Base-by-base conservation (phyloP, 306 rosid genomes). In the Trifolium subterraneum region DNA sequence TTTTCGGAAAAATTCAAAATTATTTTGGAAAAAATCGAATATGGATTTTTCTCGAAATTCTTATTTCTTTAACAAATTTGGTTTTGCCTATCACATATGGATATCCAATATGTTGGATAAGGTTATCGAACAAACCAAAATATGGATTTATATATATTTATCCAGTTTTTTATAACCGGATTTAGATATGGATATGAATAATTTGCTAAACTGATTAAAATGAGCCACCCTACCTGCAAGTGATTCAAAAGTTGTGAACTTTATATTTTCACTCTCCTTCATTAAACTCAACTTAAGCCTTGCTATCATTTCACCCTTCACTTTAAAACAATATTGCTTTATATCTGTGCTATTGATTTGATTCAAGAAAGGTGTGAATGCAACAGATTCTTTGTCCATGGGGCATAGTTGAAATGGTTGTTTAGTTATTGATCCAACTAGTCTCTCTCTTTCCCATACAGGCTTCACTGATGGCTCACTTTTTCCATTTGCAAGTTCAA, bases 371-470 rank as follows among this genome's bases (percentile, higher is more conserved):
- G 88, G 88, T 52, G 88, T 70, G 61, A 14, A 62, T n/a, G 85
- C 83, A 2, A n/a, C 16, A 1, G 47, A 22, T 7, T 64, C 13
- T 6, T 3, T 50, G 36, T 73, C 69, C 4, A 73, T 27, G 0
- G 8, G 54, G 4, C 1, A 1, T n/a, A n/a, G n/a, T 14, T 4
- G n/a, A 44, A 81, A 16, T 20, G 79, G 13, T 13, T 44, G 52
- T 12, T 13, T 45, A 45, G 51, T 45, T 45, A 45, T 45, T 4
- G 51, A 45, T 73, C 5, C 61, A 70, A 14, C 19, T 4, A 82
- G 70, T 35, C 66, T 76, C 36, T 85, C 82, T 51, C 88, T 85
- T 23, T 82, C 86, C 88, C 88, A 85, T 18, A 82, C 82, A 0
- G 88, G 88, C 25, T 82, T 82, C 66, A 82, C 80, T 0, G 82